phyloP scores from a whole-genome alignment of 2,329 filamentous ascomycete species.

The Cytospora piceae region DNA sequence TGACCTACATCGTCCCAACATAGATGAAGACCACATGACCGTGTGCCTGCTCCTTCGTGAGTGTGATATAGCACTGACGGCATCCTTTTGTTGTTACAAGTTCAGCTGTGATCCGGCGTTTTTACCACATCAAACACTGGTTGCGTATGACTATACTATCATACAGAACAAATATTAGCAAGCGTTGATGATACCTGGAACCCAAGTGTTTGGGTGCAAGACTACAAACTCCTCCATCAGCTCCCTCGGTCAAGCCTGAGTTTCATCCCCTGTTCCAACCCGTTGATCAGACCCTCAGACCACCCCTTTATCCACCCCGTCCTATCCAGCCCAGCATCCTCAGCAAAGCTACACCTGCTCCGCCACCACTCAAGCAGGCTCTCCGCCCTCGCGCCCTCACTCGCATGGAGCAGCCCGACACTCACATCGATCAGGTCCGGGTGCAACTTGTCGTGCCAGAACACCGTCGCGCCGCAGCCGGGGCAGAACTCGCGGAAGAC shows the following conservation, averaged over 20 bases:
- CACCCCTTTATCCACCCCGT: constrained; percentile 35
- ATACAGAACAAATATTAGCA: too few species aligned
- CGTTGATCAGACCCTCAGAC: constrained; percentile 37
- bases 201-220: too few species aligned
- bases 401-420: constrained; percentile 57
- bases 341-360: constrained; percentile 60
- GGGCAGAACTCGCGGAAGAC: constrained; percentile 65
- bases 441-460: constrained; percentile 60
- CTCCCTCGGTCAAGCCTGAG: background rate
- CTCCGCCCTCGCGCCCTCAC: constrained; percentile 56
- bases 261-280: constrained; percentile 31
- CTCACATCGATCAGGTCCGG: constrained; percentile 66
- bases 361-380: constrained; percentile 66
- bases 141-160: too few species aligned
- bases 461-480: constrained; percentile 65
- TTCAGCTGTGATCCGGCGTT: too few species aligned
- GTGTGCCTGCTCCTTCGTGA: too few species aligned
- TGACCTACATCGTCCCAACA: too few species aligned
- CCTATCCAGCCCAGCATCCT: constrained; percentile 49
- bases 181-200: too few species aligned
- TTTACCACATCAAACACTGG: too few species aligned
- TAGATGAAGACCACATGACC: too few species aligned
- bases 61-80: too few species aligned
- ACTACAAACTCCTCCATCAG: background rate
- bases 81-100: too few species aligned